Evolutionary conservation across 305 asterid species (phyloP).

Genomic region (Coffea humblotiana): DNA sequence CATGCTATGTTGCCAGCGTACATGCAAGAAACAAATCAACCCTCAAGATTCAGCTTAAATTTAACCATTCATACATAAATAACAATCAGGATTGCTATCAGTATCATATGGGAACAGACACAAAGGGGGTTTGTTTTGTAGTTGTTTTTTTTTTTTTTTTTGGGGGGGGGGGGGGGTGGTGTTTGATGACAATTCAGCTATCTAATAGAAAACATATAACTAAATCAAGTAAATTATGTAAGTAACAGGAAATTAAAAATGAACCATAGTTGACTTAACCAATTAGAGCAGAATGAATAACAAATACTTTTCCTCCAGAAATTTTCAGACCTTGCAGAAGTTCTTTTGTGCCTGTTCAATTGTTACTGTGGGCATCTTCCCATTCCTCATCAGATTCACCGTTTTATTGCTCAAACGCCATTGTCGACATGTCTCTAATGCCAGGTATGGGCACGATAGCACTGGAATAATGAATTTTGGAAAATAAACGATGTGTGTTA

Average conservation of each 20-base stretch:
- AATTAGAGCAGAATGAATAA: background rate
- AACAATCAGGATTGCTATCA: background rate
- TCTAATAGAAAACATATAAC: background rate
- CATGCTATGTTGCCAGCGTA: background rate
- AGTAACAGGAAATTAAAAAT: background rate
- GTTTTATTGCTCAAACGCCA: constrained; percentile 99
- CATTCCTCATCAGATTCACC: constrained; percentile 95
- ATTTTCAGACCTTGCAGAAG: constrained; percentile 71
- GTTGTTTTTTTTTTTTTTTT: too few relatives aligned
- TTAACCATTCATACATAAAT: background rate
- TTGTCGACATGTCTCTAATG: constrained; percentile 94
- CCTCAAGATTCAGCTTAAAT: background rate
- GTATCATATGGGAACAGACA: background rate
- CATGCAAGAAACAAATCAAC: background rate
- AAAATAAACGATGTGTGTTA: background rate
- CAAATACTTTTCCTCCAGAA: constrained; percentile 1
- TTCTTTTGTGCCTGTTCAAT: constrained; percentile 98
- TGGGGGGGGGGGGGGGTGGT: too few relatives aligned
- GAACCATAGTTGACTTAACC: background rate
- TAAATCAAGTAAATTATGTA: background rate
- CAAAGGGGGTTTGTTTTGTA: background rate
- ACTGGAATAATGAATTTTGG: constrained; percentile 38
- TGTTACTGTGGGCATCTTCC: constrained; percentile 97
- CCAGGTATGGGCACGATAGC: constrained; percentile 99
- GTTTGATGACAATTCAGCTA: background rate